Evolutionary conservation across 116 monocot genomes (phyloP).

Genomic region (Zostera marina): DNA sequence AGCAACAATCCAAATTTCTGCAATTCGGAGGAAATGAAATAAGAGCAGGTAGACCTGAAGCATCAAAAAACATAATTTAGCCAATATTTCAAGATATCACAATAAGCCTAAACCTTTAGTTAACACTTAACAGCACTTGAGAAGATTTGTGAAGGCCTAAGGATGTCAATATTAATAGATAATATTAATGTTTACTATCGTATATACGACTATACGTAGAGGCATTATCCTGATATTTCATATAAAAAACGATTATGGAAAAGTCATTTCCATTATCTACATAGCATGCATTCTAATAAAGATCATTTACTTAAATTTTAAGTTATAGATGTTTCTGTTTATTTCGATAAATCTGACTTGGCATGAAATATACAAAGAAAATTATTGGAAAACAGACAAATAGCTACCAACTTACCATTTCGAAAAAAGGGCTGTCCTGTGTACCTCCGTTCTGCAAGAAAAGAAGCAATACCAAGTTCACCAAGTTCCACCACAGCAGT

Average conservation of each 20-base stretch:
- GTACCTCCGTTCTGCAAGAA: slow-evolving; percentile 52
- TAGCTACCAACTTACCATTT: slow-evolving; percentile 66
- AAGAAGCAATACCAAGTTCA: slow-evolving; percentile 44
- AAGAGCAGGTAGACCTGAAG: slow-evolving; percentile 69
- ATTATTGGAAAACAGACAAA: too few relatives aligned
- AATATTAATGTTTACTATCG: too few relatives aligned
- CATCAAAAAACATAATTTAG: neutral
- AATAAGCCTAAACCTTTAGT: neutral
- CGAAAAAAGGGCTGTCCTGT: slow-evolving; percentile 57
- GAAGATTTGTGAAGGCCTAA: too few relatives aligned
- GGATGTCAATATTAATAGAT: too few relatives aligned
- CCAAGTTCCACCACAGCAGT: slow-evolving; percentile 68
- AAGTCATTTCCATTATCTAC: too few relatives aligned
- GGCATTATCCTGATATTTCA: too few relatives aligned
- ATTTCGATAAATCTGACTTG: neutral
- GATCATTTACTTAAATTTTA: neutral
- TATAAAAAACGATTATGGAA: too few relatives aligned
- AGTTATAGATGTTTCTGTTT: neutral
- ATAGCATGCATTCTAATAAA: too few relatives aligned
- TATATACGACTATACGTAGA: too few relatives aligned
- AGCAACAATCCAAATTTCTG: slow-evolving; percentile 38
- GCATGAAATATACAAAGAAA: neutral
- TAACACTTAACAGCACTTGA: too few relatives aligned
- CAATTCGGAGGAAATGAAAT: slow-evolving; percentile 78
- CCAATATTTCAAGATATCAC: neutral